Percentiles rank a stretch among this genome's conserved stretches.
Evolutionary conservation across 257 asterid genomes (phyloP).

Genomic region (Przewalskia tangutica): DNA sequence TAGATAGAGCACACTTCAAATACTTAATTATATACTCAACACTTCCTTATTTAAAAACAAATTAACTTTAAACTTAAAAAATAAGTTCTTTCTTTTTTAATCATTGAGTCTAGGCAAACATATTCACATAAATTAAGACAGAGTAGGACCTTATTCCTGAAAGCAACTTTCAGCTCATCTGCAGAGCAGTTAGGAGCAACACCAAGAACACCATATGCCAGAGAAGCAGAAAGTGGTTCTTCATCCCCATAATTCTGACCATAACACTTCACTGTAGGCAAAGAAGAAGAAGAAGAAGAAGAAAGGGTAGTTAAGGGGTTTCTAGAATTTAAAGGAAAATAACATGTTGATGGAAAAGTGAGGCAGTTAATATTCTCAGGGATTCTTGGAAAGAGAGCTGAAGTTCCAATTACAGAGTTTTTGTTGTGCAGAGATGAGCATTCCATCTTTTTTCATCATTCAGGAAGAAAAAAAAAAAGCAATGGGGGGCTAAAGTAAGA

Average conservation of each 20-base stretch:
- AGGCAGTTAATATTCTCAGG: not conserved
- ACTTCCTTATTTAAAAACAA: too few relatives aligned
- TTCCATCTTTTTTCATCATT: not conserved
- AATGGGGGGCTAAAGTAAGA: not conserved
- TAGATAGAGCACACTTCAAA: too few relatives aligned
- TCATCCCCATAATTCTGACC: constrained; percentile 19
- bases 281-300: constrained; percentile 14
- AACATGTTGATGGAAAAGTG: constrained; percentile 4
- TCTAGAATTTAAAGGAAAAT: constrained; percentile 5
- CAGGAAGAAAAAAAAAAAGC: not conserved
- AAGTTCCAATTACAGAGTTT: not conserved
- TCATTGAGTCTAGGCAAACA: too few relatives aligned
- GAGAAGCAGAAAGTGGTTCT: constrained; percentile 29
- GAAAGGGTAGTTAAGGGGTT: constrained; percentile 6
- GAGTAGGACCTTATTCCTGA: constrained; percentile 54
- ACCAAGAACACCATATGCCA: constrained; percentile 65
- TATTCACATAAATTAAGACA: not conserved
- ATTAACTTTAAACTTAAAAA: too few relatives aligned
- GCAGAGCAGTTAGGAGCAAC: constrained; percentile 49
- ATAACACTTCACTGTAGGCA: constrained; percentile 19
- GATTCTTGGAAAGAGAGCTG: constrained; percentile 6
- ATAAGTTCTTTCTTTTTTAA: too few relatives aligned
- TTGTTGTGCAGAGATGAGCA: not conserved
- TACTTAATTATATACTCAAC: too few relatives aligned
- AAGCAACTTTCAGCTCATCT: constrained; percentile 71